Base-by-base conservation (phyloP, 768 basidiomycete genomes). In the Tylopilus felleus region DNA sequence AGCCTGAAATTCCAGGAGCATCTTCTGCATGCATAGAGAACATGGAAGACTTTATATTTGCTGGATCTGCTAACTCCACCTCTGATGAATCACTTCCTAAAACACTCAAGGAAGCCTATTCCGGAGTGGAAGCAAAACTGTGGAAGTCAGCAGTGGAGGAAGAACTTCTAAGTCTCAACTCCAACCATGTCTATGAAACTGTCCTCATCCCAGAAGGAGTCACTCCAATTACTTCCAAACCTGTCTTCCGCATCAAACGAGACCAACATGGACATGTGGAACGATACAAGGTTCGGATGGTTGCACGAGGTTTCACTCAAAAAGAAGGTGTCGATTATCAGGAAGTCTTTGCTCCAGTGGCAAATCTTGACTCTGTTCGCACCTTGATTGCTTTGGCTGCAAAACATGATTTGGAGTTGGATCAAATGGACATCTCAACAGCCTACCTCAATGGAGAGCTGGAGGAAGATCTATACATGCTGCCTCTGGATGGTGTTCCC, bases 381-480 rank as follows among this genome's bases (percentile, higher is more conserved):
- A 56, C 39, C 12, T 10, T 49, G 2, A 12, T 49, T 10, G 10
- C 38, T 19, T 3, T 50, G 5, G 39, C 48, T 1, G 8, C 48
- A 1, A 49, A 49, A 14, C 14, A 41, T 13, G 13, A 49, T 14
- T 14, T 51, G 1, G 45, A 56, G 9, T 5, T 47, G 0, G 55
- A 56, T 2, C 49, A 56, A 23, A 56, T 56, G 49, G 49, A 56
- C 4, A 9, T 56, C 2, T 56, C 31, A 1, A 56, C 39, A 0
- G 49, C 38, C 6, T 55, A 55, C 3, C n/a, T 55, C 0, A 55
- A 71, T 44, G 61, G 69, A 1, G 47, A 65, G 1, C 48, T 72
- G 4, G 59, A 64, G n/a, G 57, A 68, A 17, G 61, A 58, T 0
- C 55, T 71, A 21, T 73, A 71, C 58, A 16, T 48, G 4, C 5